Conservation (phyloP, 805 yeast genomes). For the Candida michaelii region DNA sequence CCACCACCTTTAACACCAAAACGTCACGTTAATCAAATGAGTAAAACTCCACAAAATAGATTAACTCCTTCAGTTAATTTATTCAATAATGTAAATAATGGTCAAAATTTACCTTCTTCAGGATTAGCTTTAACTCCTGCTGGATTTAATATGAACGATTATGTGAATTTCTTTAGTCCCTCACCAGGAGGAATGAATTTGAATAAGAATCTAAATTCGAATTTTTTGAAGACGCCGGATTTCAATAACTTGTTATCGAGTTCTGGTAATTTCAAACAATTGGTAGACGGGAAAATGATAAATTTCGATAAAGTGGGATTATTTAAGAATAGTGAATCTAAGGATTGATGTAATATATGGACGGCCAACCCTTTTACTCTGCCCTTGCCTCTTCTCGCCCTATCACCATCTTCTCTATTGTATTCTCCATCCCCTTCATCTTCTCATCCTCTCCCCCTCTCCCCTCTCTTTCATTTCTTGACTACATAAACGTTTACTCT, state of each 20-base stretch:
- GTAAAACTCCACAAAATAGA: constrained; percentile 42
- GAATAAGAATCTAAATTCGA: constrained; percentile 15
- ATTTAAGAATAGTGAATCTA: constrained; percentile 13
- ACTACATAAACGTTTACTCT: too few relatives aligned
- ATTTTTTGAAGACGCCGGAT: constrained; percentile 42
- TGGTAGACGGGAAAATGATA: constrained; percentile 44
- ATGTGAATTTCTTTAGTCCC: constrained; percentile 76
- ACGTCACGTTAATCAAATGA: constrained; percentile 23
- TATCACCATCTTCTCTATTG: too few relatives aligned
- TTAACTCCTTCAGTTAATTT: constrained; percentile 40
- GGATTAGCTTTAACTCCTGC: constrained; percentile 54
- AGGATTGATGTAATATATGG: background rate
- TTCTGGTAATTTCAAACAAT: constrained; percentile 15
- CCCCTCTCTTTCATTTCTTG: too few relatives aligned
- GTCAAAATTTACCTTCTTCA: constrained; percentile 37
- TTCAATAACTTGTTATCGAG: constrained; percentile 30
- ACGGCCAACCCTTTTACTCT: too few relatives aligned
- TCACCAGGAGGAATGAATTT: constrained; percentile 45
- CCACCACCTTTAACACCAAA: constrained; percentile 46
- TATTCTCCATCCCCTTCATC: too few relatives aligned
- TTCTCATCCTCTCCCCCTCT: too few relatives aligned
- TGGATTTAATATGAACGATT: constrained; percentile 80
- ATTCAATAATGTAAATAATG: constrained; percentile 23
- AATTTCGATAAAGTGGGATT: constrained; percentile 42
- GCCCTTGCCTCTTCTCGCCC: too few relatives aligned